Evolutionary conservation across 495 filamentous ascomycete species (phyloP).

Genomic region (Clavariopsis aquatica): DNA sequence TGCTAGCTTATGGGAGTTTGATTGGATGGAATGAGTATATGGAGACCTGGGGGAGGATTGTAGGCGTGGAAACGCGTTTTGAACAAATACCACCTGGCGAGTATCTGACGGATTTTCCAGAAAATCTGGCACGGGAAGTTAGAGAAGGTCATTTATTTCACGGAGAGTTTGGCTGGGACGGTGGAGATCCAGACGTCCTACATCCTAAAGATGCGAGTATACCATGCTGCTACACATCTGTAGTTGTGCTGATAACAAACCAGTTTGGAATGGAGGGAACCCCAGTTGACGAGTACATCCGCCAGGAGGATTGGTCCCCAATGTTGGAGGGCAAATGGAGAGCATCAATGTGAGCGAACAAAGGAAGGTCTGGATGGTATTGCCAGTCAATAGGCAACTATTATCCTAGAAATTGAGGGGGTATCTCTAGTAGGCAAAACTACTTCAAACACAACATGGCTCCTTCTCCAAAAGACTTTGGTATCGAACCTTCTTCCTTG

Average conservation of each 20-base stretch:
- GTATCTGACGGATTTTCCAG: background rate
- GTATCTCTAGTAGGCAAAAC: background rate
- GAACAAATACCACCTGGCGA: background rate
- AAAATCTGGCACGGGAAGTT: background rate
- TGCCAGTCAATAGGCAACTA: no score
- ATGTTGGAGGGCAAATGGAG: slow-evolving; percentile 6
- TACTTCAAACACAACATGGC: slow-evolving; percentile 59
- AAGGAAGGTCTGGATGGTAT: no score
- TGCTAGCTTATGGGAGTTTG: background rate
- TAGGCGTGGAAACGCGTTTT: background rate
- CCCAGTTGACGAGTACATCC: slow-evolving; percentile 5
- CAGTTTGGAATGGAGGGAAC: background rate
- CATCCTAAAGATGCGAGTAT: slow-evolving; percentile 1
- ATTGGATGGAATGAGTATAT: background rate
- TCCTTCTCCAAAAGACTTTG: slow-evolving; percentile 63
- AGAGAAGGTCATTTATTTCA: slow-evolving; percentile 1
- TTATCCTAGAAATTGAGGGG: background rate
- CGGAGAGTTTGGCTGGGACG: background rate
- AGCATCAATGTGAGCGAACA: background rate
- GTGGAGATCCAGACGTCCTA: background rate
- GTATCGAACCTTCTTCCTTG: slow-evolving; percentile 58
- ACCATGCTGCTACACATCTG: background rate
- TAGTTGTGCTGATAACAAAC: background rate
- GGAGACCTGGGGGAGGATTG: background rate
- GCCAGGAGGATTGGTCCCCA: background rate